Percentiles rank a stretch among this genome's conserved stretches.
Conservation (phyloP, 2,329 filamentous ascomycete genomes). For the Fusarium sp. region DNA sequence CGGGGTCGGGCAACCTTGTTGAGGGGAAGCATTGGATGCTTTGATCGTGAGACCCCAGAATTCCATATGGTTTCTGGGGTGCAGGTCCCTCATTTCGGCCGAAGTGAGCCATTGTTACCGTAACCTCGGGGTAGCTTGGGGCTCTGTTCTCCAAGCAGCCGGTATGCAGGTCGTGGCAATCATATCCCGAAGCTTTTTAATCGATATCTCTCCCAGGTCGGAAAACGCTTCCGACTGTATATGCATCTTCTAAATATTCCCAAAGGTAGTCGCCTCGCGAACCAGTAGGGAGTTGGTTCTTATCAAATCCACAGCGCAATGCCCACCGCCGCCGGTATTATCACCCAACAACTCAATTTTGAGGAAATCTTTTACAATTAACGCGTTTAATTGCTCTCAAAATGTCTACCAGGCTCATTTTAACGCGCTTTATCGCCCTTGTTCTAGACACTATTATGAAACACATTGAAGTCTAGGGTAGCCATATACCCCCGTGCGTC, state of each 20-base stretch:
- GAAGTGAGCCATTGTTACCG: not conserved
- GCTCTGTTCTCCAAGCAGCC: not conserved
- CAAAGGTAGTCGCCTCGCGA: not conserved
- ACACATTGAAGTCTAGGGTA: not conserved
- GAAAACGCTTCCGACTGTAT: not conserved
- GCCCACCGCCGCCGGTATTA: not conserved
- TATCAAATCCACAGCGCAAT: not conserved
- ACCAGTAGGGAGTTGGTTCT: not conserved
- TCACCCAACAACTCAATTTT: not conserved
- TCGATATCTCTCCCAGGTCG: not conserved
- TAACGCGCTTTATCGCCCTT: not conserved
- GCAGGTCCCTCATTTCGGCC: not conserved
- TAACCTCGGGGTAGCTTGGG: not conserved
- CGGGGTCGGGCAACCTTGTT: not conserved
- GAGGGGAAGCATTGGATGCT: not conserved
- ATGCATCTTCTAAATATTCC: not conserved
- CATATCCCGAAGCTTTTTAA: not conserved
- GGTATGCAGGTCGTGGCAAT: not conserved
- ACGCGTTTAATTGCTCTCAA: not conserved
- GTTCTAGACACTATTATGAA: not conserved
- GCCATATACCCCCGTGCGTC: not conserved
- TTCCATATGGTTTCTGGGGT: not conserved
- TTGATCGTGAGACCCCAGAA: not conserved
- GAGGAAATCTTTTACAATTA: not conserved
- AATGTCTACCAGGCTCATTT: not conserved